Conservation (phyloP, 1,139 yeast genomes). For the Zygosaccharomyces pseudobailii region DNA sequence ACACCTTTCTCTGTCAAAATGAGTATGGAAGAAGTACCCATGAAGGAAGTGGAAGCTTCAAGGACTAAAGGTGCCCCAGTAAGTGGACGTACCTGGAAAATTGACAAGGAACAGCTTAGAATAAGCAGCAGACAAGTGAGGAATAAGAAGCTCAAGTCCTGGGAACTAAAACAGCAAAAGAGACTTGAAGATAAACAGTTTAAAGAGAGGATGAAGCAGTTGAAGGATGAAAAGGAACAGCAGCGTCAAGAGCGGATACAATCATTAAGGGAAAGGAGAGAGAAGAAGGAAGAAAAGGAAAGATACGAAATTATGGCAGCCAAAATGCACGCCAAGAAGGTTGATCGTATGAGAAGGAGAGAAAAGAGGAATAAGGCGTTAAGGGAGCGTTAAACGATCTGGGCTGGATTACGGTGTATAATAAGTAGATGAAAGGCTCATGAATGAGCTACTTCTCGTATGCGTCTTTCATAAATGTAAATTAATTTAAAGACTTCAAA, state of each 20-base stretch:
- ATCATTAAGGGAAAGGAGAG: slow-evolving; percentile 58
- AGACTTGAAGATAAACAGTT: slow-evolving; percentile 39
- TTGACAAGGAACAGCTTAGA: slow-evolving; percentile 45
- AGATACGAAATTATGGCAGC: slow-evolving; percentile 65
- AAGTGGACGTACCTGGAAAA: slow-evolving; percentile 56
- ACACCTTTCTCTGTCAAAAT: background rate
- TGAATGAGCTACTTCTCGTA: background rate
- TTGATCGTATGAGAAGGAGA: slow-evolving; percentile 71
- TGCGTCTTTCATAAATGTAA: background rate
- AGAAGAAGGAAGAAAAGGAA: slow-evolving; percentile 67
- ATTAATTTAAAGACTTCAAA: background rate
- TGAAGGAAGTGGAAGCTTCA: slow-evolving; percentile 7
- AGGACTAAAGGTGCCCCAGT: slow-evolving; percentile 41
- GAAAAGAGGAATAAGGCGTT: slow-evolving; percentile 78
- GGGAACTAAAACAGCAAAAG: slow-evolving; percentile 38
- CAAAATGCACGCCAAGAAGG: slow-evolving; percentile 74
- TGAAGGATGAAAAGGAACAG: slow-evolving; percentile 60
- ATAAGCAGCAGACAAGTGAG: slow-evolving; percentile 36
- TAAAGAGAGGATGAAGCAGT: slow-evolving; percentile 44
- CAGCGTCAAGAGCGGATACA: slow-evolving; percentile 48
- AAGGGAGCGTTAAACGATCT: slow-evolving; percentile 50
- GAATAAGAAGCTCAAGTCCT: slow-evolving; percentile 33
- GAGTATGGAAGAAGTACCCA: slow-evolving; percentile 1
- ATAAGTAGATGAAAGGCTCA: background rate
- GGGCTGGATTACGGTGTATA: background rate